These are phyloP conservation scores for Ophiognomonia clavigignenti-juglandacearum DNA, from an alignment of 2,329 filamentous ascomycete genomes.

Conservation along the genomic window DNA sequence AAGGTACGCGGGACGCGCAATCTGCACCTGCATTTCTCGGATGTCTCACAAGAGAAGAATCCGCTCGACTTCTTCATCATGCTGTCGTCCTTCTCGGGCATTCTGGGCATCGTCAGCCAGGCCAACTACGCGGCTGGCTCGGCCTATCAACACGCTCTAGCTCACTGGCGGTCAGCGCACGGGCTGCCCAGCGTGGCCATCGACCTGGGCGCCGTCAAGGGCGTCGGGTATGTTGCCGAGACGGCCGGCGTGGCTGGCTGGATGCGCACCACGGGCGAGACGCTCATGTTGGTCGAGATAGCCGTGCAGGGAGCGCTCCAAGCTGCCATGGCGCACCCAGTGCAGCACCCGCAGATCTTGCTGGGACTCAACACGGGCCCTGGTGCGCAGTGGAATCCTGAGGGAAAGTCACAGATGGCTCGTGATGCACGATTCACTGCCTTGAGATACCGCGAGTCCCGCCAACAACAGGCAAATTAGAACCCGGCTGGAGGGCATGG, in stretches of 20 bases:
- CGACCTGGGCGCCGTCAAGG: slow-evolving; percentile 21
- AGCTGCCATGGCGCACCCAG: no score
- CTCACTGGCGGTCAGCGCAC: slow-evolving; percentile 19
- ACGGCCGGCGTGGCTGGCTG: neutral
- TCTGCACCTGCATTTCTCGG: slow-evolving; percentile 27
- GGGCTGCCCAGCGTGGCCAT: slow-evolving; percentile 20
- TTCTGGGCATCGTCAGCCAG: neutral
- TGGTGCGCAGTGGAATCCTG: no score
- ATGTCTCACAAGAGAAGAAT: no score
- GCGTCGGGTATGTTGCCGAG: slow-evolving; percentile 16
- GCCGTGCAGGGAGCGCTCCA: neutral
- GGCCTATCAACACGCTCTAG: slow-evolving; percentile 43
- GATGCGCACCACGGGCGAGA: slow-evolving; percentile 13
- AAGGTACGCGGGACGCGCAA: slow-evolving; percentile 2
- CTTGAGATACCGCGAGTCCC: no score
- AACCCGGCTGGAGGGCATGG: no score
- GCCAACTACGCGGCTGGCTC: slow-evolving; percentile 41
- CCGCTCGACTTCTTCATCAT: slow-evolving; percentile 13
- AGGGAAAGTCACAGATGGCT: no score
- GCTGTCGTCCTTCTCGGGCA: slow-evolving; percentile 3
- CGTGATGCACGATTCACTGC: no score
- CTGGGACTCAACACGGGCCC: no score
- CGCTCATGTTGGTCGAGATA: neutral
- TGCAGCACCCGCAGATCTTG: no score
- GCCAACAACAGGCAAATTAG: no score